Evolutionary conservation across 1,284 basidiomycete genomes (phyloP).

Genomic region (Cutaneotrichosporon curvatum): DNA sequence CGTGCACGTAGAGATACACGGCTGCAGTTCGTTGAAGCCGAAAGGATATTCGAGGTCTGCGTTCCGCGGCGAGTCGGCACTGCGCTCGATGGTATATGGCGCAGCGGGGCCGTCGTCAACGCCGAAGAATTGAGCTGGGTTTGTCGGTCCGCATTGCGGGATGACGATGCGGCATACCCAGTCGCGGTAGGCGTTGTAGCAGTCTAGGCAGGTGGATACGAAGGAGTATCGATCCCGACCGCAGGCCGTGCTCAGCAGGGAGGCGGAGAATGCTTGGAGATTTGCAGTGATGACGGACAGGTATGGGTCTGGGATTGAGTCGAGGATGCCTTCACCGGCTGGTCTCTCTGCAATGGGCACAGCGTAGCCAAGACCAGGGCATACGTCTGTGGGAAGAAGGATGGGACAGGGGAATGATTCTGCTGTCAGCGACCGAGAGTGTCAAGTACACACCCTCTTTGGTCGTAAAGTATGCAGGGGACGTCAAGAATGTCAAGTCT

Average conservation of each 20-base stretch:
- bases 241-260: conserved; percentile 61
- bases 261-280: conserved; percentile 65
- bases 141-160: conserved; percentile 55
- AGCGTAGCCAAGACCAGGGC: conserved; percentile 64
- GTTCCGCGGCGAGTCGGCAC: conserved; percentile 45
- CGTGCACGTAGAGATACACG: conserved; percentile 70
- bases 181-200: conserved; percentile 62
- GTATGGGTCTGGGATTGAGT: conserved; percentile 53
- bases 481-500: conserved; percentile 14
- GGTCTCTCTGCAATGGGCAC: conserved; percentile 53
- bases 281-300: conserved; percentile 53
- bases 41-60: conserved; percentile 22
- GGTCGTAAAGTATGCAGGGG: conserved; percentile 39
- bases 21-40: conserved; percentile 59
- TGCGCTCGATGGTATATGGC: conserved; percentile 45
- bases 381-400: conserved; percentile 63
- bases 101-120: conserved; percentile 33
- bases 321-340: conserved; percentile 27
- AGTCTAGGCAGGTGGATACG: conserved; percentile 66
- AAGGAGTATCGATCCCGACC: conserved; percentile 75
- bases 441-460: conserved; percentile 34
- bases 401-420: conserved; percentile 66
- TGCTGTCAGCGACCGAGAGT: conserved; percentile 26
- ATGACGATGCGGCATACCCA: conserved; percentile 72
- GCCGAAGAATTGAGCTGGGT: conserved; percentile 30